phyloP scores from a whole-genome alignment of 495 filamentous ascomycete species.

The Articulospora tetracladia region DNA sequence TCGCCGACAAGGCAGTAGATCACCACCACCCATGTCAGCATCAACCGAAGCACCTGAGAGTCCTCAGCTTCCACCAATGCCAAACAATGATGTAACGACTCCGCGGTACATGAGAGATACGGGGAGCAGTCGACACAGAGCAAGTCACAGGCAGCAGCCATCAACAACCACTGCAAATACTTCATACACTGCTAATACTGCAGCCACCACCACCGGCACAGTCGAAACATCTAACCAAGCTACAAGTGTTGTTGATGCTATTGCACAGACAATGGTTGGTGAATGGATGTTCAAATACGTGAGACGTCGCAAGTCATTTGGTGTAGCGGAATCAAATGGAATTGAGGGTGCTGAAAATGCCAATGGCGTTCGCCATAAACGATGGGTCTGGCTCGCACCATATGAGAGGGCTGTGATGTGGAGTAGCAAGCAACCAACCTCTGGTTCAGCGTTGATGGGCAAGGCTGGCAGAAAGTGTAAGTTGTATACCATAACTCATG shows the following conservation, averaged over 20 bases:
- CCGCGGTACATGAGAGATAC: constrained; percentile 42
- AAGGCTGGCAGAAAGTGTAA: constrained; percentile 95
- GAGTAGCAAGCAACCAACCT: constrained; percentile 96
- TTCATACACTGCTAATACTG: constrained; percentile 36
- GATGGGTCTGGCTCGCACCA: constrained; percentile 98
- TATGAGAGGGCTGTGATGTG: constrained; percentile 96
- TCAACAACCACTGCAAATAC: constrained; percentile 54
- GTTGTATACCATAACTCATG: constrained; percentile 29
- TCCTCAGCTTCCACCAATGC: constrained; percentile 68
- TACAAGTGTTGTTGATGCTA: constrained; percentile 91
- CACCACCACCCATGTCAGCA: constrained; percentile 61
- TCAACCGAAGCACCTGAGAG: constrained; percentile 66
- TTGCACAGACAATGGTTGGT: constrained; percentile 97
- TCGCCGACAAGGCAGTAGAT: constrained; percentile 52
- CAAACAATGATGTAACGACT: constrained; percentile 65
- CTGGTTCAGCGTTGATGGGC: constrained; percentile 81
- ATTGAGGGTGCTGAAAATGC: constrained; percentile 51
- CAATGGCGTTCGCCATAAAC: constrained; percentile 71
- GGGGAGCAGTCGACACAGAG: constrained; percentile 32
- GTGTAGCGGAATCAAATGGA: constrained; percentile 61
- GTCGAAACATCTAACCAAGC: constrained; percentile 58
- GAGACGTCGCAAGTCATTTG: constrained; percentile 86
- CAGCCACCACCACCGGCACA: constrained; percentile 38
- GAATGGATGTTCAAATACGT: constrained; percentile 99
- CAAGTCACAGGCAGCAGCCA: constrained; percentile 43